Evolutionary conservation across 169 alveolate species (phyloP), one percentile per base, ranked within the genome.

Genomic region (Plasmodium relictum): DNA sequence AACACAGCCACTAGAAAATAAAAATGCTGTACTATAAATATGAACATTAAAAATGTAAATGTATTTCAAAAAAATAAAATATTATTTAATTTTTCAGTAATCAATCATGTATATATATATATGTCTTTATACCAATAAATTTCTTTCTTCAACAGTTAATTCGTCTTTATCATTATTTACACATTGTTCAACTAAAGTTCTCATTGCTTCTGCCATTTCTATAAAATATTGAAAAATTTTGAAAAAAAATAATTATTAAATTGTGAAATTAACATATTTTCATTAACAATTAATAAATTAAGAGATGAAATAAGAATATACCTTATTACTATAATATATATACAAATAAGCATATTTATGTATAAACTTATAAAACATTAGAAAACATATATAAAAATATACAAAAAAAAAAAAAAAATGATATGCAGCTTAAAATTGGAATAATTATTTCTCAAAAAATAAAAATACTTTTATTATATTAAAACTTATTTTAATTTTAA

Each of bases 101-200:
- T 48, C 58, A 10, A 48, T 48, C 58, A 14, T 48, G 58, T 4
- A 48, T 48, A 48, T 48, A 10, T 48, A 14, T 14, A 10, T 48
- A 48, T 10, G 5, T 48, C 58, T 10, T 10, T 85, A 0, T 87
- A 93, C 95, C 92, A 93, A 93, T 52, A 98, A 88, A 74, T 98
- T 98, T 70, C 99, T 95, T 90, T 98, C 99, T 66, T 98, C 99
- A 42, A 93, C 96, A 61, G 98, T 96, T 37, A 97, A 90, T 41
- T 97, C 99, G 65, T 97, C 98, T 72, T 91, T 93, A 61, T 70
- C 85, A 45, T 88, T 94, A 54, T 80, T 88, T 10, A 93, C 92
- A 88, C 96, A 93, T 22, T 94, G 88, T 52, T 93, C 96, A 48
- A 93, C 96, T 54, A 93, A 66, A 14, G 95, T 65, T 62, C 92